These are phyloP conservation scores for Candida stauntonica DNA, from an alignment of 805 yeast species.

Conservation along the genomic window DNA sequence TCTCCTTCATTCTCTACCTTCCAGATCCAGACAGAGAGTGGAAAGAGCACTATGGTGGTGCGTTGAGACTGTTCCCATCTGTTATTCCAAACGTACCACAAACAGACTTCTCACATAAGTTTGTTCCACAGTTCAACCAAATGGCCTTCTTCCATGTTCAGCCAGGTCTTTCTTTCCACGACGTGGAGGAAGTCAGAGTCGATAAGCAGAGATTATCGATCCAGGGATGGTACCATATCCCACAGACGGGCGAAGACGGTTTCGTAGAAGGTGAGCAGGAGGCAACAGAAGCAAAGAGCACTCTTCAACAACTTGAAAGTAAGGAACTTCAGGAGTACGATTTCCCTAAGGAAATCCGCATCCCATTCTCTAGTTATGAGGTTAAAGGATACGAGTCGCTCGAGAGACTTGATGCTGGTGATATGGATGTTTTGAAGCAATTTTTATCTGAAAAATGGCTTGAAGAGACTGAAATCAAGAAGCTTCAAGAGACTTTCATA, in stretches of 20 bases:
- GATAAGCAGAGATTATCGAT: conserved; percentile 88
- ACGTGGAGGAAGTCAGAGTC: conserved; percentile 93
- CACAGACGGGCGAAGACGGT: conserved; percentile 89
- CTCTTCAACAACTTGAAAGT: conserved; percentile 75
- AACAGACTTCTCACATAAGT: conserved; percentile 61
- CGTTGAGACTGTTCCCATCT: conserved; percentile 79
- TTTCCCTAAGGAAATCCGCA: conserved; percentile 63
- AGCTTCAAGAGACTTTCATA: conserved; percentile 48
- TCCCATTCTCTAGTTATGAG: conserved; percentile 38
- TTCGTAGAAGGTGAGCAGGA: conserved; percentile 80
- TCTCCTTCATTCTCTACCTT: conserved; percentile 85
- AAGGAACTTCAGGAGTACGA: conserved; percentile 75
- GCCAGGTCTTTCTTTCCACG: conserved; percentile 96
- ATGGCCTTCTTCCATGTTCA: conserved; percentile 93
- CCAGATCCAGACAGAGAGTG: conserved; percentile 89
- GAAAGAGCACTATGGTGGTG: conserved; percentile 94
- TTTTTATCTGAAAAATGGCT: conserved; percentile 56
- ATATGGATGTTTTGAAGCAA: conserved; percentile 43
- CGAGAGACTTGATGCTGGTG: conserved; percentile 34
- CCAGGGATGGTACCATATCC: conserved; percentile 99
- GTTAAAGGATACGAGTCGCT: conserved; percentile 26
- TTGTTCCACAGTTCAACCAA: conserved; percentile 93
- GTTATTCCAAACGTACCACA: conserved; percentile 86
- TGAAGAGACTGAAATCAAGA: conserved; percentile 32
- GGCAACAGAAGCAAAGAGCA: conserved; percentile 64